These are phyloP conservation scores for Sergeia podlipaevii DNA, from an alignment of 208 protist genomes.

Conservation along the genomic window DNA sequence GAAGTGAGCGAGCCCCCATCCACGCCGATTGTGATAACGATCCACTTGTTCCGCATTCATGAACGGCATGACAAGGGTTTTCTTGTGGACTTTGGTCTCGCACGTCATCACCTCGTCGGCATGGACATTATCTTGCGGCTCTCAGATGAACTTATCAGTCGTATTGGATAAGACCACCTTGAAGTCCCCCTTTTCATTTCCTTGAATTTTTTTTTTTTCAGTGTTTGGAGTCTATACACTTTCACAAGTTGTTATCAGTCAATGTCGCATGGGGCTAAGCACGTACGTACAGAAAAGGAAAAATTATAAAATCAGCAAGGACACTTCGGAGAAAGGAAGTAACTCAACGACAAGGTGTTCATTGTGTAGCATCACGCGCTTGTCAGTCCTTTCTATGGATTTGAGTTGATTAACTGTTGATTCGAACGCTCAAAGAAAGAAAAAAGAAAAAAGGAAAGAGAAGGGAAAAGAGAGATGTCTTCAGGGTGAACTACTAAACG, in stretches of 20 bases:
- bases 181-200: neutral
- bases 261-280: too few relatives aligned
- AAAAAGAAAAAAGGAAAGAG: too few relatives aligned
- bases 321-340: too few relatives aligned
- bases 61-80: conserved; percentile 78
- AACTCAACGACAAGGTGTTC: too few relatives aligned
- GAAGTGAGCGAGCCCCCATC: neutral
- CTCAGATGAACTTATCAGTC: conserved; percentile 40
- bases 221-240: conserved; percentile 6
- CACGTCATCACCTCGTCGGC: conserved; percentile 52
- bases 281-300: too few relatives aligned
- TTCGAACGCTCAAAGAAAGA: too few relatives aligned
- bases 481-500: too few relatives aligned
- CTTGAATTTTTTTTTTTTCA: conserved; percentile 5
- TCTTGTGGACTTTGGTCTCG: conserved; percentile 69
- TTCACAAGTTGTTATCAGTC: neutral
- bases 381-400: too few relatives aligned
- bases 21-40: conserved; percentile 38
- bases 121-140: conserved; percentile 58
- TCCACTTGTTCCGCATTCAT: conserved; percentile 84
- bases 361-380: too few relatives aligned
- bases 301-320: too few relatives aligned
- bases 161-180: conserved; percentile 15
- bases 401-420: too few relatives aligned
- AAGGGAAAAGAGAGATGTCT: too few relatives aligned